These are phyloP conservation scores for Monosporascus sp. DNA, from an alignment of 2,329 filamentous ascomycete genomes.

Conservation along the genomic window DNA sequence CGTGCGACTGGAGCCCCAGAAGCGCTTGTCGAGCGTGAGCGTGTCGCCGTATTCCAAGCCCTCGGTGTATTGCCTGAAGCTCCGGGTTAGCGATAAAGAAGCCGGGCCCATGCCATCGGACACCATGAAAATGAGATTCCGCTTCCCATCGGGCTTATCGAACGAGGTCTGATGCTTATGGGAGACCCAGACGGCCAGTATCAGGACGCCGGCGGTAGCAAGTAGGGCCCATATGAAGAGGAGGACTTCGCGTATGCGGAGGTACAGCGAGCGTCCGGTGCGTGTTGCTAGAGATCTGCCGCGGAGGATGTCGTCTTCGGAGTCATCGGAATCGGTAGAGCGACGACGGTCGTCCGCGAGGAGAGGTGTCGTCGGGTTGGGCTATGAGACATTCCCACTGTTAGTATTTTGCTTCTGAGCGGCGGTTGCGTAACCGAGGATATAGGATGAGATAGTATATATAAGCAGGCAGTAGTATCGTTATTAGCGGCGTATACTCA, in stretches of 20 bases:
- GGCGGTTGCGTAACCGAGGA: not conserved
- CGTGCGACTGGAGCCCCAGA: constrained; percentile 87
- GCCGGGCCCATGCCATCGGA: constrained; percentile 98
- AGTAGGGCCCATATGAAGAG: constrained; percentile 79
- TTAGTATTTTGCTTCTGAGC: not conserved
- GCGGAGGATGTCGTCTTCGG: constrained; percentile 33
- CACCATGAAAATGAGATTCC: constrained; percentile 98
- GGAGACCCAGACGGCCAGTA: constrained; percentile 73
- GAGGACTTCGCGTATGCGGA: constrained; percentile 62
- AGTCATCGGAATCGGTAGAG: constrained; percentile 11
- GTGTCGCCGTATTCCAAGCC: constrained; percentile 70
- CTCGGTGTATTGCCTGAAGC: constrained; percentile 74
- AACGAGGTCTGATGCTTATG: constrained; percentile 56
- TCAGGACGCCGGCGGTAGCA: constrained; percentile 72
- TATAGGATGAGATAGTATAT: not conserved
- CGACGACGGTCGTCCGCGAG: constrained; percentile 22
- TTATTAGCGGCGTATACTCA: not conserved
- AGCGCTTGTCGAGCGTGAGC: constrained; percentile 77
- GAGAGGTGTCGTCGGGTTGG: constrained; percentile 25
- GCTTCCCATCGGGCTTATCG: constrained; percentile 56
- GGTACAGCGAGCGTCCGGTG: constrained; percentile 21
- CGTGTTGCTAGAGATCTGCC: constrained; percentile 22
- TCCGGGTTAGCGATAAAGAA: constrained; percentile 79
- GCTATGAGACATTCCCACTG: constrained; percentile 8
- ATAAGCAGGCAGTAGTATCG: not conserved